phyloP scores from a whole-genome alignment of 805 yeast genomes.

The Dipodascus geniculatus region DNA sequence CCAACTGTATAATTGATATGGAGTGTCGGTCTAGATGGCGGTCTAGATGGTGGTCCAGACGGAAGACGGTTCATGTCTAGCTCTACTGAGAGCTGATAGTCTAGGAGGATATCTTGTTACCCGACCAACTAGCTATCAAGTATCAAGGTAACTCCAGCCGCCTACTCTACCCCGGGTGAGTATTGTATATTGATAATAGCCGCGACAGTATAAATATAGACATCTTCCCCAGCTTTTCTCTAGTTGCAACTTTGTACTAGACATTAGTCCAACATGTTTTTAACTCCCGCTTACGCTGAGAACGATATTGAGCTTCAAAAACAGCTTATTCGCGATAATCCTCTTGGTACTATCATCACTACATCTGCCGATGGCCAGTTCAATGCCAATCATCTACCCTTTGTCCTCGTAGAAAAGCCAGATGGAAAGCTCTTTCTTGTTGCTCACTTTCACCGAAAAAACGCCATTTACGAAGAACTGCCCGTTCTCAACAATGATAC shows the following conservation, averaged over 20 bases:
- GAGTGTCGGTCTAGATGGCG: no score
- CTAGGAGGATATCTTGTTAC: neutral
- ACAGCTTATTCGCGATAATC: constrained; percentile 33
- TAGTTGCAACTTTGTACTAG: neutral
- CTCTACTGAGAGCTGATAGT: no score
- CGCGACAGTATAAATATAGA: neutral
- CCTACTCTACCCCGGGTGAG: neutral
- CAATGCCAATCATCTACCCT: constrained; percentile 48
- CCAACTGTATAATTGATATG: no score
- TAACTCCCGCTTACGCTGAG: neutral
- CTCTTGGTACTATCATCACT: constrained; percentile 37
- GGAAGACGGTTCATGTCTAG: no score
- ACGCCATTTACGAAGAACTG: constrained; percentile 20
- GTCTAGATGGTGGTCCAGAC: no score
- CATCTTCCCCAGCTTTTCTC: neutral
- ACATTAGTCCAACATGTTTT: neutral
- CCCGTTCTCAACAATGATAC: constrained; percentile 26
- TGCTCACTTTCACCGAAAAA: constrained; percentile 9
- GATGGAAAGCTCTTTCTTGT: constrained; percentile 20
- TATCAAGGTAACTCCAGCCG: neutral
- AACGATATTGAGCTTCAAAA: constrained; percentile 9
- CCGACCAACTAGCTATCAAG: neutral
- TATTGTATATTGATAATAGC: neutral
- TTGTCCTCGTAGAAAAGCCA: constrained; percentile 29
- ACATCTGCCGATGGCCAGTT: constrained; percentile 29